Evolutionary conservation across 2,329 filamentous ascomycete genomes (phyloP), one percentile per base, ranked within the genome.

Genomic region (Passalora sequoiae): DNA sequence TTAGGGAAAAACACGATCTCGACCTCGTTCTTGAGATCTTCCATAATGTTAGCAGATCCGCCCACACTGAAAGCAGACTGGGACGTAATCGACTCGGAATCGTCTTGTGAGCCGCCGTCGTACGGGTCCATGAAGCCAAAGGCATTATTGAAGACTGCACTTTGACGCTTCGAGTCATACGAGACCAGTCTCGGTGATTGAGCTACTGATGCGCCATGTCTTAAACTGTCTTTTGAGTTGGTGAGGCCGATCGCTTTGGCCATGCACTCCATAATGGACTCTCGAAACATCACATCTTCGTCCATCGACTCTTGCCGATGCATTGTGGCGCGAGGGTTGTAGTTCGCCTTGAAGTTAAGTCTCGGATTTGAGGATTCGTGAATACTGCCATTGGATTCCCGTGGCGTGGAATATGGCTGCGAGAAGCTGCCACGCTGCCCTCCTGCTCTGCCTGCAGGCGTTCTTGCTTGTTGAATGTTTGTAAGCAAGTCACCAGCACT

Each of bases 1-100:
- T 97, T 87, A 0, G 89, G 91, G 54, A 98, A 98, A 69, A 86
- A 97, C 4, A 98, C 92, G 53, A 98, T 96, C 61, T 98, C 92
- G 2, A 97, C 80, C 40, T 98, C 92, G 50, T 94, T 84, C 51
- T 84, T 84, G 67, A 97, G 77, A 49, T 97, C 91, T 46, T 88
- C 81, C 3, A 87, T 74, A 0, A 81, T 76, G 53, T 81, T 86
- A 0, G 81, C 79, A 4, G 75, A 70, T 3, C 76, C 75, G 30
- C 79, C 73, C 3, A 79, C 79, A 35, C 68, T 61, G 21, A 63
- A 64, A 3, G 69, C 71, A 7, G 69, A 57, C 4, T 67, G 68
- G 4, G 69, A 69, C 19, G 86, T 80, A 56, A 91, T 71, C 0
- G 91, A 96, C 51, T 97, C 92, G 0, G 84, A 82, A 43, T 98